Percentiles rank a stretch among this genome's conserved stretches.
Conservation (phyloP, 176 grass and related monocot species). For the Zea luxurians region DNA sequence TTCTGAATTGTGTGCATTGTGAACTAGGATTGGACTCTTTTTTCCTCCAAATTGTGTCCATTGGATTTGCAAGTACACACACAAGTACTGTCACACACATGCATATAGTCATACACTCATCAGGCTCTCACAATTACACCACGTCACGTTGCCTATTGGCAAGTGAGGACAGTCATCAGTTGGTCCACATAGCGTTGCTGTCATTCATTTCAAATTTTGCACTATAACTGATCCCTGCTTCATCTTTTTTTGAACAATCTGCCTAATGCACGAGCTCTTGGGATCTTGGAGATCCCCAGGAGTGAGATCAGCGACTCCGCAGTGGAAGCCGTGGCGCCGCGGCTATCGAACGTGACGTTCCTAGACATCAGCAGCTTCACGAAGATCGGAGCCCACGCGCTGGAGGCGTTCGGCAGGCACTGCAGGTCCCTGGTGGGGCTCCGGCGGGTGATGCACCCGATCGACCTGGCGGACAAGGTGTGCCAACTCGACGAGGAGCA, state of each 20-base stretch:
- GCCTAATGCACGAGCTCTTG: conserved; percentile 69
- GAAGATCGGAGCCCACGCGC: conserved; percentile 67
- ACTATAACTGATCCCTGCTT: conserved; percentile 14
- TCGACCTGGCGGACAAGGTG: conserved; percentile 60
- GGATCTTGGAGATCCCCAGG: conserved; percentile 75
- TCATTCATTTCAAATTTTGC: background rate
- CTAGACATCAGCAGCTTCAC: conserved; percentile 89
- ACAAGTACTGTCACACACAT: conserved; percentile 31
- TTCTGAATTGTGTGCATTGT: background rate
- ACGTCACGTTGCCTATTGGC: background rate
- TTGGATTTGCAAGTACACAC: conserved; percentile 5
- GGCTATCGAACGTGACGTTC: conserved; percentile 66
- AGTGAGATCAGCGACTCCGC: conserved; percentile 90
- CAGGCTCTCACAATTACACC: background rate
- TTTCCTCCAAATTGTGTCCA: background rate
- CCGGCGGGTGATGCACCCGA: conserved; percentile 82
- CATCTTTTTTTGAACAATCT: too few species aligned
- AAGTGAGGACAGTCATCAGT: background rate
- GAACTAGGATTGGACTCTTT: background rate
- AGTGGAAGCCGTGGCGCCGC: conserved; percentile 64
- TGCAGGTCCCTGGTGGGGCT: conserved; percentile 66
- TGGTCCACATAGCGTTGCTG: background rate
- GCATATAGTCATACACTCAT: conserved; percentile 10
- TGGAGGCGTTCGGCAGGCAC: conserved; percentile 81
- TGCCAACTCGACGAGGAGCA: conserved; percentile 88